A percentile compares a stretch with the other conserved stretches of the same genome.
Evolutionary conservation across 192 early-diverging fungal genomes (phyloP).

Genomic region (Gonapodya sp.): DNA sequence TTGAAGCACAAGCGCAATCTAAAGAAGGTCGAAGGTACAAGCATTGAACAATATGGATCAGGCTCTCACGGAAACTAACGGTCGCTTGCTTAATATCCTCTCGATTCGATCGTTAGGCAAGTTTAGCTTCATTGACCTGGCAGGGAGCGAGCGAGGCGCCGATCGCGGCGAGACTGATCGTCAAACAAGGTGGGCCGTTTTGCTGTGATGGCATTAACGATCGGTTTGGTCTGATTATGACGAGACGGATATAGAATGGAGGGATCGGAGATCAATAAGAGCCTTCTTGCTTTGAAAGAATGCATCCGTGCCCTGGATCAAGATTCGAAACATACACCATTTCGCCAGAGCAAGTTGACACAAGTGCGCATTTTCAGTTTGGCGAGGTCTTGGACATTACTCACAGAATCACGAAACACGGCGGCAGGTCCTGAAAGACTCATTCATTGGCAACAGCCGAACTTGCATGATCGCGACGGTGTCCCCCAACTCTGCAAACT

Average conservation of each 20-base stretch:
- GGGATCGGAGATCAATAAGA: slow-evolving; percentile 99
- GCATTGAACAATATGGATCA: too few species aligned
- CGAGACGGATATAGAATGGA: slow-evolving; percentile 63
- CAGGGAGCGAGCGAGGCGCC: slow-evolving; percentile 94
- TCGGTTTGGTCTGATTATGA: too few species aligned
- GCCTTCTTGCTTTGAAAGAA: slow-evolving; percentile 92
- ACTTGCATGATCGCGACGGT: slow-evolving; percentile 99
- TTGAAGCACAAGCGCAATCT: slow-evolving; percentile 59
- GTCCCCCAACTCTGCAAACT: slow-evolving; percentile 88
- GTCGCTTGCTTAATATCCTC: neutral
- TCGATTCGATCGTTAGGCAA: slow-evolving; percentile 44
- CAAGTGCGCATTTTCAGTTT: slow-evolving; percentile 44
- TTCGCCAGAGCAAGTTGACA: slow-evolving; percentile 94
- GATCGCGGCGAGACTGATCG: slow-evolving; percentile 89
- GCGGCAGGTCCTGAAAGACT: slow-evolving; percentile 79
- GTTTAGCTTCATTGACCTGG: slow-evolving; percentile 95
- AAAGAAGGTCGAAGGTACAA: slow-evolving; percentile 48
- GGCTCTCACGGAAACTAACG: too few species aligned
- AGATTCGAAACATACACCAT: slow-evolving; percentile 91
- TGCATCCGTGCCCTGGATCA: slow-evolving; percentile 95
- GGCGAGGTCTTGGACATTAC: neutral
- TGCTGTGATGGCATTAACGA: too few species aligned
- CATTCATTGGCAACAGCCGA: slow-evolving; percentile 92
- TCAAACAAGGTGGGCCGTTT: slow-evolving; percentile 73
- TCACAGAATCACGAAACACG: neutral